Evolutionary conservation across 2,329 filamentous ascomycete genomes (phyloP), one percentile per base, ranked within the genome.

Genomic region (Penicillium brasilianum): DNA sequence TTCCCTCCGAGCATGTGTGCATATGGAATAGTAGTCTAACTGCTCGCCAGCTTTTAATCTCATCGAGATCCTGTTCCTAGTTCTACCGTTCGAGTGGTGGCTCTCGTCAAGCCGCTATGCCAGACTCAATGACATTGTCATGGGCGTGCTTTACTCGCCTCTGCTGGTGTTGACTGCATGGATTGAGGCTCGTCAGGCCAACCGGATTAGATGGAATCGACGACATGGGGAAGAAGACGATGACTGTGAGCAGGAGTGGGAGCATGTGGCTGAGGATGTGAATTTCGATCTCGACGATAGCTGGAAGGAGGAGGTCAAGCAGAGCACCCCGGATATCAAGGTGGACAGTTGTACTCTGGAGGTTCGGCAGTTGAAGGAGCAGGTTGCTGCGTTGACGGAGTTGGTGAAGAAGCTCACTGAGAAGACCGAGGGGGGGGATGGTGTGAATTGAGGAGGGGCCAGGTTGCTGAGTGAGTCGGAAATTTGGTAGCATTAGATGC

Each of bases 11-110:
- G 28, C 36, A 18, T 18, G 56, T 34, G 6, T 14, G 20, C 14
- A 30, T 3, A 13, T 28, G 20, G n/a, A 28, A 14, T 28, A 52
- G 60, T 41, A 51, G 54, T n/a, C 41, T 39, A 2, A 41, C 22
- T 13, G 28, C 57, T 30, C 18, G 43, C 20, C 58, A 81, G 78
- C 95, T 0, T 91, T 99, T 78, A 99, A 99, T 75, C 84, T 99
- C 2, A 85, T 99, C 62, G 95, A 99, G 76, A 88, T 98, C 18
- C 83, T 97, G 63, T 81, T 86, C 62, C 85, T 97, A 3, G 85
- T 90, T 41, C 72, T 96, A 0, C 91, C 91, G 0, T 89, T 96
- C 56, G 95, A 98, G 81, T 99, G 95, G 95, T 99, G 94, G 95
- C 84, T 99, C 82, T 80, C 86, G n/a, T 86, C 87, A 63, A 71